These are phyloP conservation scores for Sarocladiaceae sp. DNA, from an alignment of 2,329 filamentous ascomycete genomes.

Conservation along the genomic window DNA sequence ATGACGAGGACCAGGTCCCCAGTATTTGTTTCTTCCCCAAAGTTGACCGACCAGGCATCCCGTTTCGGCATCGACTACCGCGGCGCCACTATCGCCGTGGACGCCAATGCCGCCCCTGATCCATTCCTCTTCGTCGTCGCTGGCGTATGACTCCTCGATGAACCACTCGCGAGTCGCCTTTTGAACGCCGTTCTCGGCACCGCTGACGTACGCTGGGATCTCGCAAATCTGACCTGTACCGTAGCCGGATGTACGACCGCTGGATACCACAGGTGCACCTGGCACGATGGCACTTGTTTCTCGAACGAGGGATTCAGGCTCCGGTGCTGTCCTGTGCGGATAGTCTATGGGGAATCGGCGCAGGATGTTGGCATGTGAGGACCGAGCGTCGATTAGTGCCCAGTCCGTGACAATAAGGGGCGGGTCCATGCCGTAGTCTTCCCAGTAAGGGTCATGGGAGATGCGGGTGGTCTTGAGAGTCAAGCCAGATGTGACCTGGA, in stretches of 20 bases:
- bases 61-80: conserved; percentile 35
- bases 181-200: conserved; percentile 33
- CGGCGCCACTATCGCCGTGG: conserved; percentile 39
- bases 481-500: conserved; percentile 36
- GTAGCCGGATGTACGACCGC: conserved; percentile 39
- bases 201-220: conserved; percentile 37
- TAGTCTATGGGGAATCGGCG: conserved; percentile 30
- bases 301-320: conserved; percentile 27
- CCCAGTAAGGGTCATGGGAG: conserved; percentile 41
- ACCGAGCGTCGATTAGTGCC: conserved; percentile 33
- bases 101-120: conserved; percentile 42
- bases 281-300: conserved; percentile 27
- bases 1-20: conserved; percentile 33
- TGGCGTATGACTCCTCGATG: conserved; percentile 33
- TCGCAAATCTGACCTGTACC: conserved; percentile 39
- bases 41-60: conserved; percentile 37
- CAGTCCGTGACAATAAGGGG: conserved; percentile 41
- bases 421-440: conserved; percentile 33
- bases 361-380: conserved; percentile 34
- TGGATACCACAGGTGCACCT: conserved; percentile 32
- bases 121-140: conserved; percentile 38
- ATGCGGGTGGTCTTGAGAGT: conserved; percentile 38
- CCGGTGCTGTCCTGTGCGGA: conserved; percentile 18
- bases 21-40: conserved; percentile 41
- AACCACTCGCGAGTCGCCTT: conserved; percentile 43